Base-by-base conservation (phyloP, 2,329 filamentous ascomycete species). In the Incumbomyces lentus region DNA sequence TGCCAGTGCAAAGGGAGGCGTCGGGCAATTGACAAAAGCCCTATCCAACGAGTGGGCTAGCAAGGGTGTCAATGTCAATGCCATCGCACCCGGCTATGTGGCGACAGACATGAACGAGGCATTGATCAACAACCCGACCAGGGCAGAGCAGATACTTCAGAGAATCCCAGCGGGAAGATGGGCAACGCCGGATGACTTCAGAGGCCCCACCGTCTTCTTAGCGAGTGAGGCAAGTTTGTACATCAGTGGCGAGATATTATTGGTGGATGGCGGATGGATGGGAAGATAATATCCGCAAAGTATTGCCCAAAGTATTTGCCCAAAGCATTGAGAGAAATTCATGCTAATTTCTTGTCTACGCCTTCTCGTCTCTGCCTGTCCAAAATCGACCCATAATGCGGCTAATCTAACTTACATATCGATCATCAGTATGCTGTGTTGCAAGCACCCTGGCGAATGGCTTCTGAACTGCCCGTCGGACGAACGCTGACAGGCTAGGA, bases 91-190 rank as follows among this genome's bases (percentile, higher is more conserved):
- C 0, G 88, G 88, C 0, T 95, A 95, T 64, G 85, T 94, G 57
- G 84, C 78, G 42, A 95, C 88, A n/a, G 88, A 95, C 50, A 95
- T 95, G 89, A 95, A 95, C 63, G 75, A 74, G 55, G 88, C 86
- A 2, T 66, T 95, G 59, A 77, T 94, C 34, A 76, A 81, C 42
- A 81, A 95, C 63, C 65, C 75, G 58, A 76, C 75, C 55, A 71
- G 88, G 30, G 74, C 84, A 49, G 76, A 72, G 53, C 82, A 82
- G 59, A 95, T 95, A 56, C 74, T 84, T 59, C 79, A 78, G 30
- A 71, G 87, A 47, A 95, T 95, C 57, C 88, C 88, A 0, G 86
- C 85, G 1, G 87, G 84, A 0, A 71, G 86, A 56, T 94, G 88
- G 87, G 88, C 86, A 0, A 72, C 63, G 10, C 60, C 68, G 1